phyloP scores from a whole-genome alignment of 805 yeast genomes.

The Zygotorulaspora danielsina region DNA sequence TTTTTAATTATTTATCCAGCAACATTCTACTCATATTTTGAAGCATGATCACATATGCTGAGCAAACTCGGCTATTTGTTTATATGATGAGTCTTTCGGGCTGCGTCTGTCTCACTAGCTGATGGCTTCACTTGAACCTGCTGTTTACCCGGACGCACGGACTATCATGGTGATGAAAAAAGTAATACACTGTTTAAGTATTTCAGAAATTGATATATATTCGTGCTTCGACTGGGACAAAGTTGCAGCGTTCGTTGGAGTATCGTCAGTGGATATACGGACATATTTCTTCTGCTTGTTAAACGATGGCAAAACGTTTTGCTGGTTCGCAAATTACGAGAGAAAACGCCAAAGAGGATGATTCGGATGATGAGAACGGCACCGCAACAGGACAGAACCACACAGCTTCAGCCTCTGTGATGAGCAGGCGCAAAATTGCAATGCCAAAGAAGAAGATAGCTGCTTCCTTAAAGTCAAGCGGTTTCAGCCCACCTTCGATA shows the following conservation, averaged over 20 bases:
- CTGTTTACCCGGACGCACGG: too few species aligned
- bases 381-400: constrained; percentile 18
- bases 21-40: not conserved
- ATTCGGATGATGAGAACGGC: constrained; percentile 37
- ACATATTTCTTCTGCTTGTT: too few species aligned
- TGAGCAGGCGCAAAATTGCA: constrained; percentile 68
- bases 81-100: too few species aligned
- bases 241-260: too few species aligned
- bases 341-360: constrained; percentile 39
- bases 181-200: too few species aligned
- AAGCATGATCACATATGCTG: not conserved
- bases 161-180: too few species aligned
- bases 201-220: too few species aligned
- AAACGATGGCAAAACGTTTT: constrained; percentile 60
- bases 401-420: constrained; percentile 60
- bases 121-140: too few species aligned
- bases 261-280: too few species aligned
- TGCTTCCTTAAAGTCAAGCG: not conserved
- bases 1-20: not conserved
- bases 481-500: constrained; percentile 1
- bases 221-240: too few species aligned
- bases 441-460: constrained; percentile 47
- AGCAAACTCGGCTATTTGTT: too few species aligned
- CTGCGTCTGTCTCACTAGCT: too few species aligned
- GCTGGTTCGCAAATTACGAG: constrained; percentile 62